These are phyloP conservation scores for Kwoniella mangroviensis DNA, from an alignment of 768 basidiomycete genomes.

Conservation along the genomic window DNA sequence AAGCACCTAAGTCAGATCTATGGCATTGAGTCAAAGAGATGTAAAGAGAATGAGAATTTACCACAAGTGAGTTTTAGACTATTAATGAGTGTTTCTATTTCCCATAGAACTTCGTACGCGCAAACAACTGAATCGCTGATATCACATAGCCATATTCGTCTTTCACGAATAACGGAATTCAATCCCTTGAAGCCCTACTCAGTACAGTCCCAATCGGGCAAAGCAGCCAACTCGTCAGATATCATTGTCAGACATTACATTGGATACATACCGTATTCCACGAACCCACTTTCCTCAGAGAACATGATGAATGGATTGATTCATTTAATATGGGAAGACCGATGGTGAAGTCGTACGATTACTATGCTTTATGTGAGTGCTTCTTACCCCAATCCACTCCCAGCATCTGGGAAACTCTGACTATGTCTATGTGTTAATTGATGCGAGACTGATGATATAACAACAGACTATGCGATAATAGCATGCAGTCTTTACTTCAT, in stretches of 20 bases:
- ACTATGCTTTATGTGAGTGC: conserved; percentile 24
- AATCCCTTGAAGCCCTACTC: conserved; percentile 21
- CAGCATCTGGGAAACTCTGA: neutral
- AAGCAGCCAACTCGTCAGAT: conserved; percentile 17
- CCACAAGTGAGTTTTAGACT: conserved; percentile 14
- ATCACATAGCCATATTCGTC: neutral
- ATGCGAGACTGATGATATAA: too few species aligned
- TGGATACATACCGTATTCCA: conserved; percentile 38
- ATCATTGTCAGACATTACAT: conserved; percentile 28
- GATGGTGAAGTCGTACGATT: conserved; percentile 17
- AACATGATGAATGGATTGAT: conserved; percentile 29
- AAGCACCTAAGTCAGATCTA: conserved; percentile 15
- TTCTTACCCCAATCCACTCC: too few species aligned
- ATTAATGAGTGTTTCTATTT: too few species aligned
- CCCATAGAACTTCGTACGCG: too few species aligned
- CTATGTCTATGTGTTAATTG: neutral
- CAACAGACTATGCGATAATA: conserved; percentile 29
- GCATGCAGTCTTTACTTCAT: conserved; percentile 35
- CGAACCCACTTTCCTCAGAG: conserved; percentile 22
- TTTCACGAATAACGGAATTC: conserved; percentile 10
- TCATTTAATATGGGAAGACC: neutral
- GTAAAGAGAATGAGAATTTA: neutral
- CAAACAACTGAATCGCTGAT: neutral
- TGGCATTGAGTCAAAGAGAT: conserved; percentile 3
- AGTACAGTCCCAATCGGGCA: conserved; percentile 14